Base-by-base conservation (phyloP, 2,329 filamentous ascomycete genomes). In the Penicillium frequentans region DNA sequence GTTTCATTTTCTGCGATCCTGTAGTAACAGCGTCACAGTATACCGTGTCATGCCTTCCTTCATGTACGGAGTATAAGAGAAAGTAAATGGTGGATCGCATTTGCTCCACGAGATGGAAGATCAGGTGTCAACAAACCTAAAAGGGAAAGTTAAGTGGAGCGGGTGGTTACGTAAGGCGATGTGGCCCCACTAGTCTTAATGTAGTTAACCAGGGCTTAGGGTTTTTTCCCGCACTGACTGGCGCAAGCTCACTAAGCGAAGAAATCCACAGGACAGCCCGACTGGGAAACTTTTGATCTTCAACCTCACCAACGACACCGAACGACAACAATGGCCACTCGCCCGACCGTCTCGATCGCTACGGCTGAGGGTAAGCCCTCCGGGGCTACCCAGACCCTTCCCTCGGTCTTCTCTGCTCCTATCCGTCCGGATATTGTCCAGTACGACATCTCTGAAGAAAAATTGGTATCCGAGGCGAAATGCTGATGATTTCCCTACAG, bases 361-460 rank as follows among this genome's bases (percentile, higher is more conserved):
- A 88, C 90, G 82, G 92, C 91, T 82, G 93, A 97, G 89, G 95
- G 95, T 85, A 86, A 89, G 84, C 85, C 91, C 83, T 90, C 88
- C 82, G 90, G 90, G 79, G 86, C 89, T 80, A 93, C 93, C 77
- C 87, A 93, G 82, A 86, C 95, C 79, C 88, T 98, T 74, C 95
- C 96, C 77, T 88, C 91, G 82, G 93, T 99, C 84, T 99, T 99
- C 90, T 87, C 87, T 81, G 87, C 90, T 73, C 95, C 95, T 73
- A 98, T 99, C 86, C 93, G 95, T 81, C 90, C 93, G 76, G 95
- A 99, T 84, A 96, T 99, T 79, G 95, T 99, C 79, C 93, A 98
- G 87, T 90, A 93, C 81, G 61, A 52, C 57, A 55, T 55, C 56
- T 54, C 16, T 55, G 46, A 56, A 50, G 47, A 49, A 55, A 61